These are phyloP conservation scores for Pythium oligandrum DNA, from an alignment of 352 stramenopile species.

Conservation along the genomic window DNA sequence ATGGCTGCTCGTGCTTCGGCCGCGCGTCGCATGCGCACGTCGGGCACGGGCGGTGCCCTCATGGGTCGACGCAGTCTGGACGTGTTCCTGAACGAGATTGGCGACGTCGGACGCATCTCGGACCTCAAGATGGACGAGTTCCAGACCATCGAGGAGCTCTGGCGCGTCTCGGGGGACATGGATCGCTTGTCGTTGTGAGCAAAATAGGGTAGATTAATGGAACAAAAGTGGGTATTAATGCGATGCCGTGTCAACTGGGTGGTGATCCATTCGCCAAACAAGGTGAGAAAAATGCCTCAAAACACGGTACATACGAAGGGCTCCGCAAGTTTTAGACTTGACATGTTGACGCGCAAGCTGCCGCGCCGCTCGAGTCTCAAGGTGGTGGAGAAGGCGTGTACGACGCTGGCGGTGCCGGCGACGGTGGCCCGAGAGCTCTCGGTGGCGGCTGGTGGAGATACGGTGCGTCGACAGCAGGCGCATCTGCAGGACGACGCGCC, in stretches of 20 bases:
- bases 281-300: too few species aligned
- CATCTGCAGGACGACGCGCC: constrained; percentile 30
- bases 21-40: constrained; percentile 60
- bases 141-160: constrained; percentile 75
- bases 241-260: too few species aligned
- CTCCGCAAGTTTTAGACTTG: too few species aligned
- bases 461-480: constrained; percentile 38
- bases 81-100: constrained; percentile 78
- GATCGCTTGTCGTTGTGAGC: constrained; percentile 68
- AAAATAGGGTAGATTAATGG: too few species aligned
- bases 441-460: constrained; percentile 15
- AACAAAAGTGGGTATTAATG: too few species aligned
- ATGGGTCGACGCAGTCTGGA: constrained; percentile 58
- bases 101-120: constrained; percentile 71
- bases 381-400: constrained; percentile 13
- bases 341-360: constrained; percentile 13
- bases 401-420: background rate
- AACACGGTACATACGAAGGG: too few species aligned
- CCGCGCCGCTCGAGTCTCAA: constrained; percentile 20
- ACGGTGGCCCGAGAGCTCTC: constrained; percentile 2
- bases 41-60: constrained; percentile 40
- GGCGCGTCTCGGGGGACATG: constrained; percentile 84
- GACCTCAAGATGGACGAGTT: constrained; percentile 87
- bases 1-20: constrained; percentile 61
- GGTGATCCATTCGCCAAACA: too few species aligned